phyloP scores from a whole-genome alignment of 352 stramenopile species.

The Phytophthora pisi region DNA sequence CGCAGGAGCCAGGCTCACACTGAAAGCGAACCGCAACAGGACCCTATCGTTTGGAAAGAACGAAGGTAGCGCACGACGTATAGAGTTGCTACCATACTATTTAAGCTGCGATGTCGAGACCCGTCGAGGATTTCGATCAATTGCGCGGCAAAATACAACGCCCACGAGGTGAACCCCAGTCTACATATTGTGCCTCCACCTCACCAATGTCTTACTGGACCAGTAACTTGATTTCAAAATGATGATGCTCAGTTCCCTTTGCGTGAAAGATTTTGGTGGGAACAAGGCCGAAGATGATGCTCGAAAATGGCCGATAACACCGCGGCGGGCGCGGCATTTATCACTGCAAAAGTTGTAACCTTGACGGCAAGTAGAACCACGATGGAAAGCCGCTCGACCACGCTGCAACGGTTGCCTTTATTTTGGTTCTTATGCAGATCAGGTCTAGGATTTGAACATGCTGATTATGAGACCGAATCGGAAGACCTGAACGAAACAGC shows the following conservation, averaged over 20 bases:
- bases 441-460: no score
- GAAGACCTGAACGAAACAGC: no score
- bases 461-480: no score
- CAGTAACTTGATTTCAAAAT: no score
- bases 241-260: neutral
- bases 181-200: neutral
- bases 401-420: neutral
- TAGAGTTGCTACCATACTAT: conserved; percentile 27
- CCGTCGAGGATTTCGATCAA: neutral
- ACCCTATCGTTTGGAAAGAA: no score
- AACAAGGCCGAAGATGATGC: neutral
- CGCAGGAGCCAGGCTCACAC: no score
- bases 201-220: no score
- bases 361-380: neutral
- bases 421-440: no score
- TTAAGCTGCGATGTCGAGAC: conserved; percentile 19
- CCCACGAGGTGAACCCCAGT: conserved; percentile 3
- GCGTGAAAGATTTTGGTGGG: neutral
- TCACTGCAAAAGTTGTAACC: conserved; percentile 2
- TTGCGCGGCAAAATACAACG: conserved; percentile 20
- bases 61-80: conserved; percentile 5
- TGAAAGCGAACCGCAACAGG: no score
- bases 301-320: neutral
- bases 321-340: neutral
- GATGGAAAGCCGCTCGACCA: neutral